These are phyloP conservation scores for Corymbia maculata DNA, from an alignment of 345 rosid species.

Conservation along the genomic window DNA sequence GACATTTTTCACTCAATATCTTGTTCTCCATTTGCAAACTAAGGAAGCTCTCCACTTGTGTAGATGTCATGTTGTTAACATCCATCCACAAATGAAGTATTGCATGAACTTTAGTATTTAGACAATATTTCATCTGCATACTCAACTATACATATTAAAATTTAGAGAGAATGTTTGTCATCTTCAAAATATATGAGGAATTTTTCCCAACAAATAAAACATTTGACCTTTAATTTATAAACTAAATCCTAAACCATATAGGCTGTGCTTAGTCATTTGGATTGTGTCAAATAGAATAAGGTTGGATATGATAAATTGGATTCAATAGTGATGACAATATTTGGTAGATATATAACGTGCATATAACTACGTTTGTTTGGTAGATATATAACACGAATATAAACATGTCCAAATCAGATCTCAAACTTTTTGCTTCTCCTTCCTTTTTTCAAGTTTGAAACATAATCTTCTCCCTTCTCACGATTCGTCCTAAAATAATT, in stretches of 20 bases:
- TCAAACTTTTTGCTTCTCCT: too few species aligned
- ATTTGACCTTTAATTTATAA: neutral
- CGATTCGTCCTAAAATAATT: too few species aligned
- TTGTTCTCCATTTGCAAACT: neutral
- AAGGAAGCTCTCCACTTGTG: neutral
- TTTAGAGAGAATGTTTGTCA: neutral
- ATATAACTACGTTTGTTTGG: too few species aligned
- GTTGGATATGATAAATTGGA: too few species aligned
- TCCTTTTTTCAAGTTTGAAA: too few species aligned
- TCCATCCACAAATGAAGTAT: neutral
- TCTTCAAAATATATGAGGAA: neutral
- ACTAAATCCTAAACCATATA: neutral
- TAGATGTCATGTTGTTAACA: neutral
- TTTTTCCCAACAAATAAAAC: neutral
- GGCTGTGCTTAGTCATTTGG: too few species aligned
- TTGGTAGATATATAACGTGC: too few species aligned
- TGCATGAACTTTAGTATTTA: neutral
- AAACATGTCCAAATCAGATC: too few species aligned
- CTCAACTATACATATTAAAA: neutral
- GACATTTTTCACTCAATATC: neutral
- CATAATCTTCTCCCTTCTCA: too few species aligned
- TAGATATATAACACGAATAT: too few species aligned
- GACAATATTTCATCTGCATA: neutral
- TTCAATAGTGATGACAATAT: too few species aligned
- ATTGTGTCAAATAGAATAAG: too few species aligned